Base-by-base conservation (phyloP, 768 basidiomycete species). In the Russula compacta region DNA sequence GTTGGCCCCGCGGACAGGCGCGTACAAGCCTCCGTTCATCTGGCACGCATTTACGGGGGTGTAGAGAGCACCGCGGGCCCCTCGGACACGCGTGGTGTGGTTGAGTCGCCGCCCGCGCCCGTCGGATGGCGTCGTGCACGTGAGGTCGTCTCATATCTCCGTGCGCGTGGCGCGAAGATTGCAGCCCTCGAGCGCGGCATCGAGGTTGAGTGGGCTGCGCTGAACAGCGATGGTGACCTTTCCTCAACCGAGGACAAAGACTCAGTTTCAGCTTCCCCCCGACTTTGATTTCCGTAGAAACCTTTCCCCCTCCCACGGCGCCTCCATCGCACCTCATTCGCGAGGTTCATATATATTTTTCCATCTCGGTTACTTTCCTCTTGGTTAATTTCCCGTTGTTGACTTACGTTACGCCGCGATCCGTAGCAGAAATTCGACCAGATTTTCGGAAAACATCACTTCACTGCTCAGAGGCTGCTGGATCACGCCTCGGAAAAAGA, bases 91-190 rank as follows among this genome's bases (percentile, higher is more conserved):
- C 72, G 69, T 49, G 73, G 68, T 29, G 70, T 67, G 52, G 66
- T 43, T 64, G 69, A 54, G 19, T 47, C 69, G 17, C 38, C 59
- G 47, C 64, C 60, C 32, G 67, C 68, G 56, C 68, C 66, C 29
- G 17, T 60, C 11, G 86, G 85, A 29, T 86, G 83, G 77, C 77
- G 92, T 64, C 74, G 74, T 68, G 87, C 83, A 43, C 73, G 73
- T 43, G 93, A 95, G 73, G 86, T 95, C 0, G 74, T 92, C 15
- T 69, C 71, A 46, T 95, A 87, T 71, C 73, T 95, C 73, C 79
- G 79, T 70, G 72, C 73, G 57, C 76, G 81, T 63, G 93, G 93
- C 0, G 93, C 89, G 48, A 85, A 81, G 72, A 80, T 94, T 67
- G 77, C 77, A 29, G 71, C 76, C 32, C 77, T 82, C 49, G 73